Percentiles rank a stretch among this genome's conserved stretches.
Evolutionary conservation across 1,284 basidiomycete genomes (phyloP).

Genomic region (Marasmius oreades): DNA sequence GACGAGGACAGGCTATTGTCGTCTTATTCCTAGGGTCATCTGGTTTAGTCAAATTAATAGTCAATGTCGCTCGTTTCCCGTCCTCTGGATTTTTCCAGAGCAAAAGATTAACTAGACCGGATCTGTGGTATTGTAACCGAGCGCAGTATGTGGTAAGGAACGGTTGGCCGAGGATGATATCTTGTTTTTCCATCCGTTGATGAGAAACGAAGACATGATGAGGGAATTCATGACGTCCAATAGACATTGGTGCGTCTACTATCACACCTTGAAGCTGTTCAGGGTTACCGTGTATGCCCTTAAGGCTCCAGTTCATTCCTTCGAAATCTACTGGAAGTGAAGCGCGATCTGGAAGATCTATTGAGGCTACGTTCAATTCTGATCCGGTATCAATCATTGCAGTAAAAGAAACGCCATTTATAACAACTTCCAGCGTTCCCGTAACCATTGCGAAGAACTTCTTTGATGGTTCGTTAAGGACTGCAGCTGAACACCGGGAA

Average conservation of each 20-base stretch:
- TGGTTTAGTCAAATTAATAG: slow-evolving; percentile 13
- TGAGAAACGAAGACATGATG: slow-evolving; percentile 27
- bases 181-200: slow-evolving; percentile 14
- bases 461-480: not conserved
- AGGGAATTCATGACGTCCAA: slow-evolving; percentile 23
- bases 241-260: slow-evolving; percentile 10
- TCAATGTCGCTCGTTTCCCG: not conserved
- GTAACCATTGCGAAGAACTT: slow-evolving; percentile 9
- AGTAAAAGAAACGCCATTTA: not conserved
- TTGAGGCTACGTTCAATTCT: not conserved
- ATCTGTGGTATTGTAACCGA: slow-evolving; percentile 18
- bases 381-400: slow-evolving; percentile 9
- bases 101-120: slow-evolving; percentile 12
- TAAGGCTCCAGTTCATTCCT: slow-evolving; percentile 2
- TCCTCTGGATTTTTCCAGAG: slow-evolving; percentile 21
- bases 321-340: slow-evolving; percentile 3
- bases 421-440: not conserved
- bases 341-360: not conserved
- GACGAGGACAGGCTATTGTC: not conserved
- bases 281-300: slow-evolving; percentile 7
- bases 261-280: slow-evolving; percentile 9
- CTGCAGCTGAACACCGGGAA: not conserved
- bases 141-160: slow-evolving; percentile 25
- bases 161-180: slow-evolving; percentile 28
- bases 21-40: slow-evolving; percentile 8